Conservation (phyloP, 2,329 filamentous ascomycete species). For the Trichoderma afroharzianum region DNA sequence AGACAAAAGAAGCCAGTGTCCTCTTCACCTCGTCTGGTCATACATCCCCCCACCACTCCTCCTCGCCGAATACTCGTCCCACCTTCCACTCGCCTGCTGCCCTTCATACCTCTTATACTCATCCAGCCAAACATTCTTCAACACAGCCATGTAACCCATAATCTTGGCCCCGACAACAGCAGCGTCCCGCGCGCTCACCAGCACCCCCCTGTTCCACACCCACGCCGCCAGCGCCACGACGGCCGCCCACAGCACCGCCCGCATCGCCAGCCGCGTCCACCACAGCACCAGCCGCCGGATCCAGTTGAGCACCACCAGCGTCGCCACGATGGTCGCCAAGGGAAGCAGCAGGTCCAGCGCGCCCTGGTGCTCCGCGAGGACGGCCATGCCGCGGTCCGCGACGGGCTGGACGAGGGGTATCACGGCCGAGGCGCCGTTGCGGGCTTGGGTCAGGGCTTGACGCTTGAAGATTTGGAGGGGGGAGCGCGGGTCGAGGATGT, state of each 20-base stretch:
- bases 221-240: constrained; percentile 52
- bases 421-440: constrained; percentile 30
- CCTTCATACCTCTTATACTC: constrained; percentile 58
- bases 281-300: constrained; percentile 70
- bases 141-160: constrained; percentile 44
- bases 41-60: constrained; percentile 13
- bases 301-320: constrained; percentile 67
- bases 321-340: constrained; percentile 41
- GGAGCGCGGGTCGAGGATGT: constrained; percentile 46
- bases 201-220: constrained; percentile 63
- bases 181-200: constrained; percentile 60
- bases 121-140: constrained; percentile 52
- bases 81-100: constrained; percentile 30
- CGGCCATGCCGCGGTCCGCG: constrained; percentile 36
- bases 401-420: constrained; percentile 43
- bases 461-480: constrained; percentile 41
- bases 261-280: constrained; percentile 66
- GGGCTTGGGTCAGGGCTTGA: constrained; percentile 31
- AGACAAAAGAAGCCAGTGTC: background rate
- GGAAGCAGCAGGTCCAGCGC: constrained; percentile 32
- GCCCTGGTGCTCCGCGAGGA: constrained; percentile 35
- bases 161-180: constrained; percentile 41
- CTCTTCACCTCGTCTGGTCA: background rate
- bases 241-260: constrained; percentile 61
- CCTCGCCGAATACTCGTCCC: constrained; percentile 18